These are phyloP conservation scores for Dendrobium huoshanense DNA, from an alignment of 106 monocot species.

Conservation along the genomic window DNA sequence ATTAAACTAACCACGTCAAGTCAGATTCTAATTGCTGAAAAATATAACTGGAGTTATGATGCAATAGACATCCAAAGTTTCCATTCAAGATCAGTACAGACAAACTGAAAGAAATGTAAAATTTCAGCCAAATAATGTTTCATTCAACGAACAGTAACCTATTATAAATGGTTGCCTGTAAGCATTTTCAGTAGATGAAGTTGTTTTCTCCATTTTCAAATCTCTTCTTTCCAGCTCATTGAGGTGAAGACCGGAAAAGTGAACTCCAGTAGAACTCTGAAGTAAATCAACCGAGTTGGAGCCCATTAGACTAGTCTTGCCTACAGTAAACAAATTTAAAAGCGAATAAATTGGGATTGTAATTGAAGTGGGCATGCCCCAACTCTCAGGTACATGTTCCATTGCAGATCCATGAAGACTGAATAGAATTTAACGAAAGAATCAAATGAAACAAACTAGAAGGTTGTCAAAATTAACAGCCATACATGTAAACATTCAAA, in stretches of 20 bases:
- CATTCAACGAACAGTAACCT: background rate
- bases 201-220: background rate
- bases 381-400: background rate
- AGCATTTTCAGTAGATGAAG: slow-evolving; percentile 4
- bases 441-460: background rate
- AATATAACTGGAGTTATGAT: too few species aligned
- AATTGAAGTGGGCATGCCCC: background rate
- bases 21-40: too few species aligned
- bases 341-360: background rate
- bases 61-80: too few species aligned
- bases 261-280: slow-evolving; percentile 1
- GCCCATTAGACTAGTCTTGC: background rate
- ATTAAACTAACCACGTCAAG: too few species aligned
- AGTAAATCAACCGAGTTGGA: background rate
- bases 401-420: background rate
- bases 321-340: background rate
- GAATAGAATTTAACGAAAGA: background rate
- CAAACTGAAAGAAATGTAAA: background rate
- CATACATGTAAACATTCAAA: slow-evolving; percentile 1
- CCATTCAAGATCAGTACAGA: background rate
- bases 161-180: slow-evolving; percentile 2
- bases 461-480: background rate
- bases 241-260: slow-evolving; percentile 3
- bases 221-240: background rate
- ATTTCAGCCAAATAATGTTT: background rate